phyloP scores from a whole-genome alignment of 768 basidiomycete genomes.

The Mycena indigotica region DNA sequence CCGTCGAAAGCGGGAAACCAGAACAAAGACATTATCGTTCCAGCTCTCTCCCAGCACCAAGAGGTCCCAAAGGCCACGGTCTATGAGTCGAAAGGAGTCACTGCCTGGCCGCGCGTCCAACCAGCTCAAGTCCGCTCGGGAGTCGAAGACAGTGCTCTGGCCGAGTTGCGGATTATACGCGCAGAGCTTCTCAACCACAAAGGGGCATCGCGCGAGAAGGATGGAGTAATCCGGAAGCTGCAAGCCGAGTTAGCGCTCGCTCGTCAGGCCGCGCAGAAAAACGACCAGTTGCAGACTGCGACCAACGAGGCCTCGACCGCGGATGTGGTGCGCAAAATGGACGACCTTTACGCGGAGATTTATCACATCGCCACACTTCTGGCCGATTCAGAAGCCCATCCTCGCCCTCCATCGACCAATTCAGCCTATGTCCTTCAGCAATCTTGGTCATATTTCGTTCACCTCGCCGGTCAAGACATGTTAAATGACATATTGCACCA shows the following conservation, averaged over 20 bases:
- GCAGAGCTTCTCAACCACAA: too few relatives aligned
- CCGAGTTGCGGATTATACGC: too few relatives aligned
- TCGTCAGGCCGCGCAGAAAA: neutral
- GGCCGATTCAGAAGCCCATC: slow-evolving; percentile 27
- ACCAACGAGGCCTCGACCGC: slow-evolving; percentile 31
- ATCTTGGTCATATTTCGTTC: neutral
- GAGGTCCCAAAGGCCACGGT: too few relatives aligned
- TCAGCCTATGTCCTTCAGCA: neutral
- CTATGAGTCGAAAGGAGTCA: too few relatives aligned
- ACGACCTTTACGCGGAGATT: slow-evolving; percentile 38
- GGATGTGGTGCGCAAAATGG: slow-evolving; percentile 36
- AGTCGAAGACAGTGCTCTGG: too few relatives aligned
- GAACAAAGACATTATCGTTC: too few relatives aligned
- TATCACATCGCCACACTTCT: slow-evolving; percentile 39
- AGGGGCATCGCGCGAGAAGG: too few relatives aligned
- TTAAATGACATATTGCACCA: neutral
- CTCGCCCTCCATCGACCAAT: neutral
- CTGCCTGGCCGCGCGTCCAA: too few relatives aligned
- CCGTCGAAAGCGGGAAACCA: too few relatives aligned
- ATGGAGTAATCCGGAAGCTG: neutral
- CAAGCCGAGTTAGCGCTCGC: neutral
- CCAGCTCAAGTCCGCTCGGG: too few relatives aligned
- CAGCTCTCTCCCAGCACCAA: too few relatives aligned
- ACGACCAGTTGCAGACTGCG: slow-evolving; percentile 16
- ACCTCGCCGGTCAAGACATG: neutral